Evolutionary conservation across 208 protist species (phyloP).

Genomic region (Novymonas esmeraldas): DNA sequence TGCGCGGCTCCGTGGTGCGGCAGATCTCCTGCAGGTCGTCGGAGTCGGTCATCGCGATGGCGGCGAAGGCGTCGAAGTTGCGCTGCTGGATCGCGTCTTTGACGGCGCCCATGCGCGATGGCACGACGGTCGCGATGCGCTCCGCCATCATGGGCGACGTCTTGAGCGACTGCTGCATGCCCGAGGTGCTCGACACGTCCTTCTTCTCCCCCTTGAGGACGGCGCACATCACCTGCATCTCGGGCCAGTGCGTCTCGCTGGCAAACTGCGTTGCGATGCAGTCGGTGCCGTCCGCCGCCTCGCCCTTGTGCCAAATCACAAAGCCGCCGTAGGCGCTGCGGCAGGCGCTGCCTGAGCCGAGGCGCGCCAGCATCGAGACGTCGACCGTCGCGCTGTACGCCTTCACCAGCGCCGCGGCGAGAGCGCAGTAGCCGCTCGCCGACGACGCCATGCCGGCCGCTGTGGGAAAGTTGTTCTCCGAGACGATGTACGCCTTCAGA

Average conservation of each 20-base stretch:
- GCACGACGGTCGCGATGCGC: conserved; percentile 85
- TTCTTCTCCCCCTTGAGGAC: conserved; percentile 96
- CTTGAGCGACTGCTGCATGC: conserved; percentile 96
- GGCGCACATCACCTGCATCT: conserved; percentile 91
- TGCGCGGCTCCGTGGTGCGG: conserved; percentile 96
- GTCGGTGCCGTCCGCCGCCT: conserved; percentile 79
- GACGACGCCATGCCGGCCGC: conserved; percentile 99
- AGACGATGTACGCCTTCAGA: conserved; percentile 92
- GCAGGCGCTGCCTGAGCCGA: conserved; percentile 97
- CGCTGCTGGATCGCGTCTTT: conserved; percentile 89
- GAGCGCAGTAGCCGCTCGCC: conserved; percentile 97
- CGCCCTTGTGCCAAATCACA: conserved; percentile 97
- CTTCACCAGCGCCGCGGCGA: conserved; percentile 87
- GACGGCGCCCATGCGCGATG: conserved; percentile 90
- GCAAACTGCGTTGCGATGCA: conserved; percentile 94
- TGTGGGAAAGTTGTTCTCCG: conserved; percentile 99
- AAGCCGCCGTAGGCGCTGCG: conserved; percentile 98
- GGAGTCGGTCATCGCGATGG: conserved; percentile 94
- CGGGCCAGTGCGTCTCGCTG: conserved; percentile 93
- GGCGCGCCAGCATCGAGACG: conserved; percentile 90
- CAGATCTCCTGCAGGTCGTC: conserved; percentile 99
- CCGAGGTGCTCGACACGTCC: conserved; percentile 93
- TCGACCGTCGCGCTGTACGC: conserved; percentile 69
- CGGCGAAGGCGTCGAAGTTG: conserved; percentile 96
- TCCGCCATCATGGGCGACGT: conserved; percentile 93